Conservation (phyloP, 345 rosid species). For the Luvunga scandens region DNA sequence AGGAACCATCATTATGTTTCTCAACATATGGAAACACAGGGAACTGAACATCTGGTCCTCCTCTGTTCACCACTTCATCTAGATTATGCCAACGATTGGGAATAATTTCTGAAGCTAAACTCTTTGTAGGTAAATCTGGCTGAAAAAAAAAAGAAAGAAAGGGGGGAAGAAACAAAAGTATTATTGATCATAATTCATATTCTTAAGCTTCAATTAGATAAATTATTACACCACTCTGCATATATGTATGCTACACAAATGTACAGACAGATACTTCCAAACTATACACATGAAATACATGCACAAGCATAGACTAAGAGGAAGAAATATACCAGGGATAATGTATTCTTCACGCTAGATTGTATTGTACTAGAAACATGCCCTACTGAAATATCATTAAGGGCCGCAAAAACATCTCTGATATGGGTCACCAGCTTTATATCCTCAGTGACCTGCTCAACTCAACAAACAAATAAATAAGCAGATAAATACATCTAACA, state of each 20-base stretch:
- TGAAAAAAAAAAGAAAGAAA: constrained; percentile 35
- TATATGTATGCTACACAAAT: not conserved
- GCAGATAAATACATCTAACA: not conserved
- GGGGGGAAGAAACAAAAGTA: constrained; percentile 11
- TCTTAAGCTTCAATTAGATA: constrained; percentile 1
- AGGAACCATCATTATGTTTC: constrained; percentile 27
- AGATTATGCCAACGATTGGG: constrained; percentile 34
- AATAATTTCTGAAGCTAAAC: constrained; percentile 37
- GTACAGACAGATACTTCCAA: constrained; percentile 4
- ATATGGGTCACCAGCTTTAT: constrained; percentile 58
- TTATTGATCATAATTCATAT: constrained; percentile 20
- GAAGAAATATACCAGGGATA: constrained; percentile 43
- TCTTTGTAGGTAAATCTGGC: constrained; percentile 44
- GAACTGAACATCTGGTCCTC: constrained; percentile 29
- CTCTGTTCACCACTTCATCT: constrained; percentile 37
- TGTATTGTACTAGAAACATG: constrained; percentile 39
- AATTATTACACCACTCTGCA: not conserved
- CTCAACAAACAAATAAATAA: constrained; percentile 19
- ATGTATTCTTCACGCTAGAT: constrained; percentile 39
- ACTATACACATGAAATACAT: not conserved
- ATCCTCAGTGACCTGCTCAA: constrained; percentile 72
- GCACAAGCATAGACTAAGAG: not conserved
- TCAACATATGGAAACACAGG: constrained; percentile 28
- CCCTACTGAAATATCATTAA: constrained; percentile 51
- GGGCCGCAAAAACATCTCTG: constrained; percentile 54